These are phyloP conservation scores for Corniculantispora saksenae DNA, from an alignment of 2,329 filamentous ascomycete species.

Conservation along the genomic window DNA sequence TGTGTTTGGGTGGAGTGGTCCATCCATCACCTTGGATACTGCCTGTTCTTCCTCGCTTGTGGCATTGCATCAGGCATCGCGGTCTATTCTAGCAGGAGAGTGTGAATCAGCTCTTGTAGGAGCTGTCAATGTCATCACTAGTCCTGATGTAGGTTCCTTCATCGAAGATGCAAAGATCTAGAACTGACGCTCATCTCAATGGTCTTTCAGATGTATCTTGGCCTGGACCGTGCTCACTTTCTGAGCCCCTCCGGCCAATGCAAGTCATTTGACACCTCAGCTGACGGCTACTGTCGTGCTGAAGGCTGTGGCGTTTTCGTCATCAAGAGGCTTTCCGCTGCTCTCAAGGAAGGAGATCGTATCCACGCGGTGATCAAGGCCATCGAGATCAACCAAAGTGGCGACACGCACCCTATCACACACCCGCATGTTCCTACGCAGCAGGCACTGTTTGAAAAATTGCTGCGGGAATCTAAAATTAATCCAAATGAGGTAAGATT, in stretches of 20 bases:
- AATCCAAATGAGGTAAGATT: slow-evolving; percentile 69
- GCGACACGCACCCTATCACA: slow-evolving; percentile 34
- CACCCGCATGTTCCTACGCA: slow-evolving; percentile 24
- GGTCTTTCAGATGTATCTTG: slow-evolving; percentile 9
- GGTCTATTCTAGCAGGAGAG: slow-evolving; percentile 31
- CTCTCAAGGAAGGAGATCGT: slow-evolving; percentile 46
- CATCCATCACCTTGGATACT: slow-evolving; percentile 36
- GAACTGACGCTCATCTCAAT: no score
- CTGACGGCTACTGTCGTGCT: slow-evolving; percentile 52
- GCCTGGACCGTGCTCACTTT: slow-evolving; percentile 24
- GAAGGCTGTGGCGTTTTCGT: slow-evolving; percentile 48
- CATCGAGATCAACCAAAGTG: slow-evolving; percentile 43
- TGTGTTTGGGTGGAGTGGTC: slow-evolving; percentile 38
- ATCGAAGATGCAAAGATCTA: no score
- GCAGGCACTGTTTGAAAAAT: slow-evolving; percentile 42
- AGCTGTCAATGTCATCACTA: slow-evolving; percentile 40
- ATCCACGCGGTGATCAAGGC: slow-evolving; percentile 40
- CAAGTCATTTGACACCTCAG: slow-evolving; percentile 29
- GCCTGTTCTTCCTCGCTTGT: slow-evolving; percentile 40
- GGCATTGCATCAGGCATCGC: slow-evolving; percentile 36
- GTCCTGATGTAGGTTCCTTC: background rate
- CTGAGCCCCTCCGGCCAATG: slow-evolving; percentile 30
- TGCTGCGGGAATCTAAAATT: background rate
- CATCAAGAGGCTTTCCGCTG: slow-evolving; percentile 48
- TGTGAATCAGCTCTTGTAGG: slow-evolving; percentile 37